phyloP scores from a whole-genome alignment of 2,329 filamentous ascomycete genomes.

The Colletotrichum eleusines region DNA sequence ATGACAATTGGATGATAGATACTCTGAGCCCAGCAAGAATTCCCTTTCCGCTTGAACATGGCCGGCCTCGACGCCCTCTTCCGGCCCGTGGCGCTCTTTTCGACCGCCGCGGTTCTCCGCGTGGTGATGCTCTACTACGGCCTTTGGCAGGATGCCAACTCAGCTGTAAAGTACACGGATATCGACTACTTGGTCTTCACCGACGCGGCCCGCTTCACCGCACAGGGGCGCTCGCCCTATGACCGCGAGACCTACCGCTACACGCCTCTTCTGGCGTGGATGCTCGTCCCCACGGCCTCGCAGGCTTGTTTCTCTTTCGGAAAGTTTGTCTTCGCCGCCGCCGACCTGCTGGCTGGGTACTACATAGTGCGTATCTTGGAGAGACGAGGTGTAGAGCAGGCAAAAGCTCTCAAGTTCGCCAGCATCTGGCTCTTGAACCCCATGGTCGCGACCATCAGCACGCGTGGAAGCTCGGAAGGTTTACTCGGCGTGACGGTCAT shows the following conservation, averaged over 20 bases:
- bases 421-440: slow-evolving; percentile 95
- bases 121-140: slow-evolving; percentile 85
- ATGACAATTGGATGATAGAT: not conserved
- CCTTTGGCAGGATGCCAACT: slow-evolving; percentile 90
- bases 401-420: slow-evolving; percentile 78
- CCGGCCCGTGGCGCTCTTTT: slow-evolving; percentile 64
- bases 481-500: slow-evolving; percentile 87
- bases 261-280: slow-evolving; percentile 92
- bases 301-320: slow-evolving; percentile 81
- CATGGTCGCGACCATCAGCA: slow-evolving; percentile 98
- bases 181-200: slow-evolving; percentile 99
- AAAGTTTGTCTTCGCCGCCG: slow-evolving; percentile 85
- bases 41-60: slow-evolving; percentile 29
- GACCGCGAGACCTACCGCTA: slow-evolving; percentile 95
- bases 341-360: slow-evolving; percentile 88
- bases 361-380: slow-evolving; percentile 67
- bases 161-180: slow-evolving; percentile 96
- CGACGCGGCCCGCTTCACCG: slow-evolving; percentile 85
- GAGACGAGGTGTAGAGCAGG: slow-evolving; percentile 59
- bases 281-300: slow-evolving; percentile 84
- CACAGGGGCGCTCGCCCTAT: slow-evolving; percentile 81
- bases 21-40: not conserved
- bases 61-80: slow-evolving; percentile 50
- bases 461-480: slow-evolving; percentile 92
- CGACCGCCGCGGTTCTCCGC: slow-evolving; percentile 74